Conservation (phyloP, 345 rosid genomes). For the Durio zibethinus region DNA sequence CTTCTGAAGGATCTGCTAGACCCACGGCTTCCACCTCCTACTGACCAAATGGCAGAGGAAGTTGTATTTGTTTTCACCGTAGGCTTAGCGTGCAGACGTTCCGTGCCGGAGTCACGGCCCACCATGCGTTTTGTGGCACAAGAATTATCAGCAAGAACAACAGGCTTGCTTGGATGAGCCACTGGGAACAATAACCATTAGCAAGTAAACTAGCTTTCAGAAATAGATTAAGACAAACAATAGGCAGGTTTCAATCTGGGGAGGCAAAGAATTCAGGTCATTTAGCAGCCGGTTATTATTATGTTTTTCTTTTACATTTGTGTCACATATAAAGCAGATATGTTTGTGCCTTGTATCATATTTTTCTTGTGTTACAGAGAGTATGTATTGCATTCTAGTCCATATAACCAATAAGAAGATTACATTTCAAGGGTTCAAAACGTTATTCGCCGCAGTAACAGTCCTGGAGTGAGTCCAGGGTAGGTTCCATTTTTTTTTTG, state of each 20-base stretch:
- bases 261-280: not conserved
- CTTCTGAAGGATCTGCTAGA: conserved; percentile 49
- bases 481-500: too few species aligned
- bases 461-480: not conserved
- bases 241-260: not conserved
- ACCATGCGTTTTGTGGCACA: too few species aligned
- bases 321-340: not conserved
- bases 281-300: too few species aligned
- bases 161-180: too few species aligned
- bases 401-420: not conserved
- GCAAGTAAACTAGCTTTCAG: too few species aligned
- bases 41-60: conserved; percentile 41
- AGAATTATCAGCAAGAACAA: too few species aligned
- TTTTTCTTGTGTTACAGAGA: not conserved
- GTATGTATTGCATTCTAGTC: not conserved
- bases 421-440: not conserved
- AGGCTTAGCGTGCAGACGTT: too few species aligned
- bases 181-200: too few species aligned
- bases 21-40: conserved; percentile 38
- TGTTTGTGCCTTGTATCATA: not conserved
- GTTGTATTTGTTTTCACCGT: conserved; percentile 31
- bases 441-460: not conserved
- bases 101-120: too few species aligned
- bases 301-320: not conserved
- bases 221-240: not conserved